Percentiles rank a stretch among this genome's conserved stretches.
phyloP scores from a whole-genome alignment of 148 eudicot species.

The Pouteria glomerata region DNA sequence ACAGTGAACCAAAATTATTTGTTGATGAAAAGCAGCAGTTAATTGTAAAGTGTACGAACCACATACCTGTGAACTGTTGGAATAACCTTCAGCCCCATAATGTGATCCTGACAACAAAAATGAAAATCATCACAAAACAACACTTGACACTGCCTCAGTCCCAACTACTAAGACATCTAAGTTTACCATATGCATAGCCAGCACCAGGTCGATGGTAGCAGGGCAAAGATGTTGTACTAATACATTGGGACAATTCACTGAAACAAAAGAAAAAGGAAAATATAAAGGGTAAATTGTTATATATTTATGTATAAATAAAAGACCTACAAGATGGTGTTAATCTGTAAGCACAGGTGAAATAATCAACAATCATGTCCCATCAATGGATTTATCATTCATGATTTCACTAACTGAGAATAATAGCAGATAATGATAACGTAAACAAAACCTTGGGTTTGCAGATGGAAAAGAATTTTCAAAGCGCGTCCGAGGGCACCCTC shows the following conservation, averaged over 20 bases:
- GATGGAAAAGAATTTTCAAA: conserved; percentile 9
- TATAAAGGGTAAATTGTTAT: not conserved
- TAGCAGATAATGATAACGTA: not conserved
- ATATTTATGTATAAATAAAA: not conserved
- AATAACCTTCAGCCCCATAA: conserved; percentile 9
- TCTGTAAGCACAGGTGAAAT: not conserved
- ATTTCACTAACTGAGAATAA: not conserved
- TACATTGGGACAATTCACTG: conserved; percentile 8
- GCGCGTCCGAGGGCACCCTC: conserved; percentile 13
- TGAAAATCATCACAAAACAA: not conserved
- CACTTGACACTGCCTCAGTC: not conserved
- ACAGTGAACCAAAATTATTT: not conserved
- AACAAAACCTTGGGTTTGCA: conserved; percentile 15
- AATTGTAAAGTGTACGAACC: not conserved
- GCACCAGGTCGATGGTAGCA: conserved; percentile 6
- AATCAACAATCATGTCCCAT: not conserved
- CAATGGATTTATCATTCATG: not conserved
- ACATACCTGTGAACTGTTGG: conserved; percentile 11
- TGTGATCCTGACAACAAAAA: conserved; percentile 15
- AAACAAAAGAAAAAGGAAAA: not conserved
- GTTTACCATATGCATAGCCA: conserved; percentile 13
- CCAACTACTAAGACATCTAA: not conserved
- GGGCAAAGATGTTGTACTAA: conserved; percentile 10
- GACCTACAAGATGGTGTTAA: not conserved
- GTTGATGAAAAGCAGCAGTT: not conserved